Evolutionary conservation across 2,329 filamentous ascomycete genomes (phyloP), one percentile per base, ranked within the genome.

Genomic region (Arthrobotrys sphaeroides): DNA sequence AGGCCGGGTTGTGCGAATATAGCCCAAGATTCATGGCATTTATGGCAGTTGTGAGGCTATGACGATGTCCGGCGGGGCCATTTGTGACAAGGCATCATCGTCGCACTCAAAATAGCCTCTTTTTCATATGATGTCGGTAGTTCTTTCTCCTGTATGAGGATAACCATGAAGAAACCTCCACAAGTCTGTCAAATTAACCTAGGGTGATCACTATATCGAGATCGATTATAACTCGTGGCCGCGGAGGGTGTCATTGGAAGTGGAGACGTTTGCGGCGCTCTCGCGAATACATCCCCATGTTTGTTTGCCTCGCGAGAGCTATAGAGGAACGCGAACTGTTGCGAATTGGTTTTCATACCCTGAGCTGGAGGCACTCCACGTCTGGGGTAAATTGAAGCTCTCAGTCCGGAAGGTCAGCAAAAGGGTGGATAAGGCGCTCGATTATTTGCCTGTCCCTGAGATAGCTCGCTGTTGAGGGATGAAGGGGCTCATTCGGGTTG

Each of bases 71-170:
- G 55, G 49, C 31, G 28, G 47, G 55, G 40, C 62, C 20, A 45
- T 68, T 45, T 51, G n/a, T 13, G 10, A 42, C 18, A 26, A 40
- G 49, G 24, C 45, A 40, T 40, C 31, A 62, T 22, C 59, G 28
- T 62, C n/a, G 36, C 36, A 45, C 70, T 67, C 62, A 42, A 74
- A 68, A 74, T 74, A 74, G 70, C 36, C 62, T 47, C 31, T 57
- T 62, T 51, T 47, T 38, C 24, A 22, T 10, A 18, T 22, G 22
- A 16, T 36, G 18, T 45, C 65, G 42, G 53, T 26, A 49, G 18
- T 69, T 61, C 57, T 38, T 62, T 47, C 67, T 49, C 67, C 45
- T 62, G 55, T 26, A 57, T 57, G 33, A 49, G 13, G n/a, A 22
- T 28, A 18, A 20, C 31, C 18, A 16, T 28, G 62, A 28, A 24